Percentiles rank a stretch among this genome's conserved stretches.
These are phyloP conservation scores for Xylariaceae sp. DNA, from an alignment of 2,329 filamentous ascomycete genomes.

Conservation along the genomic window DNA sequence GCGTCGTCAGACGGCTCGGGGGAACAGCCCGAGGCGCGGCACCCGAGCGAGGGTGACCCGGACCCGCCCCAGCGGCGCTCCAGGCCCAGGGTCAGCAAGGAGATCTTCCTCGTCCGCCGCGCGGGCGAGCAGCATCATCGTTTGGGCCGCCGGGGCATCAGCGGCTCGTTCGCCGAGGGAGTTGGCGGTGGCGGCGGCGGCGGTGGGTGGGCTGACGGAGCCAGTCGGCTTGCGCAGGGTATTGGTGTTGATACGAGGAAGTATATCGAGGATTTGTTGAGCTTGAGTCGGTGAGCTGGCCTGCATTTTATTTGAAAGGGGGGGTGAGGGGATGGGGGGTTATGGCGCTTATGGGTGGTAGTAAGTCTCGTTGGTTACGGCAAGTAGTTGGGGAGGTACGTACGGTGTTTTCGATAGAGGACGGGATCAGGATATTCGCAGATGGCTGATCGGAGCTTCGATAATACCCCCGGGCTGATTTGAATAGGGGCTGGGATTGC, in stretches of 20 bases:
- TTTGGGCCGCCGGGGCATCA: slow-evolving; percentile 29
- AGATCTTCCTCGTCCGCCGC: slow-evolving; percentile 63
- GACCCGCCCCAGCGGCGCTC: too few relatives aligned
- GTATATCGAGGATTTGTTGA: slow-evolving; percentile 75
- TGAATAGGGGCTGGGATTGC: too few relatives aligned
- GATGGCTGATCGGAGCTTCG: too few relatives aligned
- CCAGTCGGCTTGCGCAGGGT: slow-evolving; percentile 66
- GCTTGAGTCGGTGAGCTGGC: slow-evolving; percentile 43
- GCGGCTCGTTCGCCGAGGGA: slow-evolving; percentile 41
- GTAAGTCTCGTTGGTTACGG: too few relatives aligned
- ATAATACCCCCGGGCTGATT: too few relatives aligned
- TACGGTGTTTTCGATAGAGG: too few relatives aligned
- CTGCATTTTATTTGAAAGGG: too few relatives aligned
- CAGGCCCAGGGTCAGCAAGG: slow-evolving; percentile 49
- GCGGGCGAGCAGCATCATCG: slow-evolving; percentile 56
- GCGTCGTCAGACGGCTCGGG: not conserved
- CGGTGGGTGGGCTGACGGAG: slow-evolving; percentile 55
- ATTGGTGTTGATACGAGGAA: slow-evolving; percentile 76
- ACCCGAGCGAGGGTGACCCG: not conserved
- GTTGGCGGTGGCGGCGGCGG: slow-evolving; percentile 25
- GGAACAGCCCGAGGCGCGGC: not conserved
- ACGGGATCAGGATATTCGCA: too few relatives aligned
- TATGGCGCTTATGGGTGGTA: too few relatives aligned
- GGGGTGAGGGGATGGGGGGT: too few relatives aligned
- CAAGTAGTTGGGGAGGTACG: too few relatives aligned